phyloP scores from a whole-genome alignment of 2,329 filamentous ascomycete genomes.

The Akanthomyces muscarius region DNA sequence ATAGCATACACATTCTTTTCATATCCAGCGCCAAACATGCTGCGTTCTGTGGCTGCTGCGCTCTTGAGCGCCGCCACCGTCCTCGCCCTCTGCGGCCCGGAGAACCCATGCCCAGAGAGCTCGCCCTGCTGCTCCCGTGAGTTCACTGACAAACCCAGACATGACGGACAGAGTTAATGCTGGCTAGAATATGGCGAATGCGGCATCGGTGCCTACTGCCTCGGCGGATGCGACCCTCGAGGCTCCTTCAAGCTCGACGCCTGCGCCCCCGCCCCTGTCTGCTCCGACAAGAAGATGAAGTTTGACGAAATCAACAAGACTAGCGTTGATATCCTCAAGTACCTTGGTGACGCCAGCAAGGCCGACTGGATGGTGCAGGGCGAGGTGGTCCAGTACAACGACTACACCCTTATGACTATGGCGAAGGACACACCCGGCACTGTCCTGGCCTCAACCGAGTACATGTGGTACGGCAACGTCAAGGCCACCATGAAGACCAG shows the following conservation, averaged over 20 bases:
- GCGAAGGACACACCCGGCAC: conserved; percentile 79
- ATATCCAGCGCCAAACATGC: conserved; percentile 26
- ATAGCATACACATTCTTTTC: background rate
- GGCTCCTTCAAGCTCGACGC: conserved; percentile 79
- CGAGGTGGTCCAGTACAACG: conserved; percentile 62
- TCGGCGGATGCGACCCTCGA: conserved; percentile 89
- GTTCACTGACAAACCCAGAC: conserved; percentile 31
- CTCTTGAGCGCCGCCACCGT: conserved; percentile 32
- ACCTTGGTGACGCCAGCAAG: conserved; percentile 76
- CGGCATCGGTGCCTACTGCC: conserved; percentile 89
- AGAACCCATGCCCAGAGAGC: conserved; percentile 63
- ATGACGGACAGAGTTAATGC: background rate
- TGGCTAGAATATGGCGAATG: conserved; percentile 81
- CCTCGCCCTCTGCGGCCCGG: conserved; percentile 42
- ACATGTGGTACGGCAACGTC: conserved; percentile 97
- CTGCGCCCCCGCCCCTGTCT: conserved; percentile 80
- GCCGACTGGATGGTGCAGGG: conserved; percentile 90
- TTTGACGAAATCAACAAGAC: conserved; percentile 66
- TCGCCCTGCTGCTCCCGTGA: conserved; percentile 78
- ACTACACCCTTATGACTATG: conserved; percentile 83
- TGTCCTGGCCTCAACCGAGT: conserved; percentile 74
- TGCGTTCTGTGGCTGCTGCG: conserved; percentile 30
- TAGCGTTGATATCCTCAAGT: conserved; percentile 69
- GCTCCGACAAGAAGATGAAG: conserved; percentile 67
- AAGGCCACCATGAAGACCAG: conserved; percentile 80